A percentile compares a stretch with the other conserved stretches of the same genome.
Evolutionary conservation across 1,139 yeast species (phyloP).

Genomic region (Candida smagusa): DNA sequence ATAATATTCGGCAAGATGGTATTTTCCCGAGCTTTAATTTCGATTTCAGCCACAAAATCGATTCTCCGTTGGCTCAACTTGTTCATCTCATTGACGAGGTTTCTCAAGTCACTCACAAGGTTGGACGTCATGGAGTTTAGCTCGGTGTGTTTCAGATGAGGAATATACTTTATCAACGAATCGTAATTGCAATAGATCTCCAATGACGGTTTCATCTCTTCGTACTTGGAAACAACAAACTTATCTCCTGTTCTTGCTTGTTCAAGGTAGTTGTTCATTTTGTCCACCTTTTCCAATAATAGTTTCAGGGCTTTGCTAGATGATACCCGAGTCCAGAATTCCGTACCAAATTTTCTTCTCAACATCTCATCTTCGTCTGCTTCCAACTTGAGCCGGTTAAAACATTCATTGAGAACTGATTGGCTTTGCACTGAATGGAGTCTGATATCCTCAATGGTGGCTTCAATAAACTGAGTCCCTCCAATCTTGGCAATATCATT

Average conservation of each 20-base stretch:
- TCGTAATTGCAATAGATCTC: conserved; percentile 42
- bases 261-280: conserved; percentile 46
- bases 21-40: conserved; percentile 43
- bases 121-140: conserved; percentile 39
- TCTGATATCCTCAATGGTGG: conserved; percentile 44
- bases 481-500: conserved; percentile 55
- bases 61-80: conserved; percentile 32
- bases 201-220: conserved; percentile 40
- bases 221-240: conserved; percentile 42
- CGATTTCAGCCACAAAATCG: conserved; percentile 38
- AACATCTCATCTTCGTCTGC: conserved; percentile 53
- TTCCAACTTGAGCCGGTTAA: conserved; percentile 48
- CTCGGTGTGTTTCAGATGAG: conserved; percentile 41
- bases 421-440: conserved; percentile 38
- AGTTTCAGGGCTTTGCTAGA: conserved; percentile 38
- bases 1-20: conserved; percentile 53
- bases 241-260: conserved; percentile 67
- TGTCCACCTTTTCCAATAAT: conserved; percentile 36
- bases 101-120: conserved; percentile 40
- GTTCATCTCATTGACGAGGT: conserved; percentile 21
- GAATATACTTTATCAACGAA: conserved; percentile 45
- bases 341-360: conserved; percentile 32
- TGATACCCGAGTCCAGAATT: conserved; percentile 45
- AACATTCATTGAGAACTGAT: conserved; percentile 42
- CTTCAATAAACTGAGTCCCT: conserved; percentile 45